phyloP scores from a whole-genome alignment of 2,329 filamentous ascomycete genomes.

The Pyricularia pennisetigena region DNA sequence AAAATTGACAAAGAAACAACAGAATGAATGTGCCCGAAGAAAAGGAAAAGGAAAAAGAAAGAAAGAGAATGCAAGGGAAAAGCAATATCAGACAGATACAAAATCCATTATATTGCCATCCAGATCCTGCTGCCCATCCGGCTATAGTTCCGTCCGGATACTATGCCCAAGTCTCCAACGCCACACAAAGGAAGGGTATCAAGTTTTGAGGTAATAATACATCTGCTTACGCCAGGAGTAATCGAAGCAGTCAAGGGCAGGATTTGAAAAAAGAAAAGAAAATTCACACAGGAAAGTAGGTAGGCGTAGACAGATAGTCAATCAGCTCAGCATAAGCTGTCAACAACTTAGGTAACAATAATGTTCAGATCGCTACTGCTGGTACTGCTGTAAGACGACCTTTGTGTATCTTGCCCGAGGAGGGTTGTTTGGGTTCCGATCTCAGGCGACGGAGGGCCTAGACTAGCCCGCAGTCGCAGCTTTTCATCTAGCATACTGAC shows the following conservation, averaged over 20 bases:
- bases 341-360: neutral
- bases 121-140: neutral
- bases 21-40: neutral
- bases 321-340: neutral
- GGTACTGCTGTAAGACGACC: neutral
- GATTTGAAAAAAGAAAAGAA: neutral
- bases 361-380: neutral
- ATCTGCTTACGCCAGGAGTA: neutral
- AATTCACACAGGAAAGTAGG: neutral
- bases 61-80: neutral
- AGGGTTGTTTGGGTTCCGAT: neutral
- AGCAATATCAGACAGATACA: neutral
- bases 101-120: neutral
- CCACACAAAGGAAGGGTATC: constrained; percentile 1
- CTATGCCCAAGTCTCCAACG: neutral
- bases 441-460: neutral
- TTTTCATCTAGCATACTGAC: constrained; percentile 65
- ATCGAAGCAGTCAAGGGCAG: neutral
- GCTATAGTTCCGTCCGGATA: neutral
- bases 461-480: constrained; percentile 32
- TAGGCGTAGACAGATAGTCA: neutral
- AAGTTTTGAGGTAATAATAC: neutral
- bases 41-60: neutral
- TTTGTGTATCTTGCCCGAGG: neutral
- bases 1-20: neutral